These are phyloP conservation scores for Mrakia hoshinonis DNA, from an alignment of 768 basidiomycete genomes.

Conservation along the genomic window DNA sequence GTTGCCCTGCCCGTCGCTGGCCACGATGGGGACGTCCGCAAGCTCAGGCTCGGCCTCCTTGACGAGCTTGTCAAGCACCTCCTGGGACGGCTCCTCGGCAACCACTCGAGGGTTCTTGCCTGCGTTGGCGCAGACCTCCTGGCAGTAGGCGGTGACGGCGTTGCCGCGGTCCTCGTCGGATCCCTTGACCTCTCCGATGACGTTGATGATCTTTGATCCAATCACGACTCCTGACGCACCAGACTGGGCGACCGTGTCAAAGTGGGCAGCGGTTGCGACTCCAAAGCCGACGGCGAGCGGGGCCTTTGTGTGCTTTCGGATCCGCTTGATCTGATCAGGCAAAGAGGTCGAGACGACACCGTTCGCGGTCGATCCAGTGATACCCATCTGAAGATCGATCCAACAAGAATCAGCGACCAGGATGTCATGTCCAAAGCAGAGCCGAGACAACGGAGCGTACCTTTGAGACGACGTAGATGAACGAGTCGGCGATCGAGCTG, in stretches of 20 bases:
- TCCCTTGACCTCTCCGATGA: constrained; percentile 60
- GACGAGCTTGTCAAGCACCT: constrained; percentile 33
- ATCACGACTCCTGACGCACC: constrained; percentile 96
- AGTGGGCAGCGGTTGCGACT: constrained; percentile 80
- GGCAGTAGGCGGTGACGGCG: constrained; percentile 64
- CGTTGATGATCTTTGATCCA: constrained; percentile 70
- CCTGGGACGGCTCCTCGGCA: constrained; percentile 28
- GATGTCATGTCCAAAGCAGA: not conserved
- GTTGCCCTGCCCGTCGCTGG: constrained; percentile 12
- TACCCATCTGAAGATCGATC: constrained; percentile 67
- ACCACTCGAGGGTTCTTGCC: constrained; percentile 35
- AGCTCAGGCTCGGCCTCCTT: constrained; percentile 38
- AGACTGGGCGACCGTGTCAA: constrained; percentile 69
- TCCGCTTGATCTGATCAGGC: constrained; percentile 72
- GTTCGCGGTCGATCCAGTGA: constrained; percentile 70
- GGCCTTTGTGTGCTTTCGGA: constrained; percentile 54
- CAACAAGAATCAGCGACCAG: not conserved
- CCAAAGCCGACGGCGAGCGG: constrained; percentile 96
- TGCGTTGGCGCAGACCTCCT: constrained; percentile 47
- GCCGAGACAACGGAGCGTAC: constrained; percentile 41
- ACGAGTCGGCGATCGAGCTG: constrained; percentile 84
- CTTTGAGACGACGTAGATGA: constrained; percentile 98
- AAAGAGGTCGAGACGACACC: constrained; percentile 64
- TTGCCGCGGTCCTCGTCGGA: constrained; percentile 44
- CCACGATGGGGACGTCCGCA: constrained; percentile 36